A percentile compares a stretch with the other conserved stretches of the same genome.
Conservation (phyloP, 768 basidiomycete genomes). For the Mrakia frigida region DNA sequence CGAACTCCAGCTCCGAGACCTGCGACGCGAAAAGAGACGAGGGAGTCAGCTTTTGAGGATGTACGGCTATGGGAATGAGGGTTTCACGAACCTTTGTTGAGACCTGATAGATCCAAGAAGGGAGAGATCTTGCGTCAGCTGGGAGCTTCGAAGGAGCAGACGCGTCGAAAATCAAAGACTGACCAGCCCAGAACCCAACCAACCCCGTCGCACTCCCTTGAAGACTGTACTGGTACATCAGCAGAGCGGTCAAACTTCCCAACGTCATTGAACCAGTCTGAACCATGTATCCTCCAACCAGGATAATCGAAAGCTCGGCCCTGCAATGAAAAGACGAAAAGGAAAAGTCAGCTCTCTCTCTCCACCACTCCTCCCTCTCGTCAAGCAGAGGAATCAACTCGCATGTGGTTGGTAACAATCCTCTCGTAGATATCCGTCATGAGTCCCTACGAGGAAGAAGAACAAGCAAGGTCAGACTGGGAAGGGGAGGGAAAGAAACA, state of each 20-base stretch:
- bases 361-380: too few species aligned
- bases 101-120: not conserved
- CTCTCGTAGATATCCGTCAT: conserved; percentile 12
- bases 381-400: not conserved
- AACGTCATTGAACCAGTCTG: conserved; percentile 26
- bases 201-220: conserved; percentile 21
- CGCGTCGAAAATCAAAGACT: not conserved
- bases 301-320: conserved; percentile 1
- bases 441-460: not conserved
- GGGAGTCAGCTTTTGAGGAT: not conserved
- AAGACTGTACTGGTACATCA: conserved; percentile 32
- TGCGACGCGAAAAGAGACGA: not conserved
- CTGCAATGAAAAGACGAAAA: not conserved
- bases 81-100: conserved; percentile 24
- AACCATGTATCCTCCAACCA: conserved; percentile 30
- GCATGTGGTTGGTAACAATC: conserved; percentile 5
- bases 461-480: not conserved
- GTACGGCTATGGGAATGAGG: too few species aligned
- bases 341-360: not conserved
- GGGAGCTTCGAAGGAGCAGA: not conserved
- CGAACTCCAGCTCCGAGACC: conserved; percentile 33
- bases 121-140: not conserved
- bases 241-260: conserved; percentile 26
- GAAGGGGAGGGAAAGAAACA: not conserved
- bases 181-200: conserved; percentile 28